Evolutionary conservation across 768 basidiomycete genomes (phyloP).

Genomic region (Podaxis pistillaris): DNA sequence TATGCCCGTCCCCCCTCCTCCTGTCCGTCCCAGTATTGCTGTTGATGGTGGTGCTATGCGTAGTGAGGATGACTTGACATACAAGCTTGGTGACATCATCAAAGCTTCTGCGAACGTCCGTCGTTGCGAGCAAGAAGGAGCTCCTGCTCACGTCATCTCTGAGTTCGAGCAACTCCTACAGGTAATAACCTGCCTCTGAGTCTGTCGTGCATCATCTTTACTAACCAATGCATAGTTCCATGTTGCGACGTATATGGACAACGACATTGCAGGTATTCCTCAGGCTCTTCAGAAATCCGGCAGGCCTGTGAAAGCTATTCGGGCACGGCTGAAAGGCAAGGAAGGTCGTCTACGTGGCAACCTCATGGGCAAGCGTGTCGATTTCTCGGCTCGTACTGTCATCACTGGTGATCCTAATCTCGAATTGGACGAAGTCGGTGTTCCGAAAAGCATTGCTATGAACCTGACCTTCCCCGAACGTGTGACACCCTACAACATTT

Average conservation of each 20-base stretch:
- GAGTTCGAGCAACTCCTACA: conserved; percentile 97
- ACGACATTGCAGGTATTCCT: conserved; percentile 97
- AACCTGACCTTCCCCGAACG: conserved; percentile 96
- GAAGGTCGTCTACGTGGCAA: conserved; percentile 98
- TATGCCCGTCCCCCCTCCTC: conserved; percentile 95
- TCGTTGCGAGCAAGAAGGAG: conserved; percentile 93
- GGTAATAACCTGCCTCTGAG: conserved; percentile 42
- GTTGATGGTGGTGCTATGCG: conserved; percentile 97
- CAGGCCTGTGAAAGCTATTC: conserved; percentile 96
- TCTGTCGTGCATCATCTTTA: conserved; percentile 1
- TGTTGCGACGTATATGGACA: conserved; percentile 99
- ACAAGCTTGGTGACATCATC: conserved; percentile 96
- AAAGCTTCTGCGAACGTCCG: conserved; percentile 92
- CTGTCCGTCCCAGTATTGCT: conserved; percentile 96
- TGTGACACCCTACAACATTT: conserved; percentile 97
- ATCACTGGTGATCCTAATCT: conserved; percentile 99
- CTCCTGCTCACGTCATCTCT: conserved; percentile 91
- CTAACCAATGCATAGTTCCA: conserved; percentile 66
- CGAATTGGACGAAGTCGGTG: conserved; percentile 95
- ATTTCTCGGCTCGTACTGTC: conserved; percentile 98
- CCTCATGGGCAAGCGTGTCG: conserved; percentile 99
- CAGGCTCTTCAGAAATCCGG: conserved; percentile 98
- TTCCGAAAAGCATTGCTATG: conserved; percentile 94
- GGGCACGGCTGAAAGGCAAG: conserved; percentile 97
- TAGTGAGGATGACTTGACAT: conserved; percentile 97